Conservation (phyloP, 73 alveolate species). For the Paramecium octaurelia region DNA sequence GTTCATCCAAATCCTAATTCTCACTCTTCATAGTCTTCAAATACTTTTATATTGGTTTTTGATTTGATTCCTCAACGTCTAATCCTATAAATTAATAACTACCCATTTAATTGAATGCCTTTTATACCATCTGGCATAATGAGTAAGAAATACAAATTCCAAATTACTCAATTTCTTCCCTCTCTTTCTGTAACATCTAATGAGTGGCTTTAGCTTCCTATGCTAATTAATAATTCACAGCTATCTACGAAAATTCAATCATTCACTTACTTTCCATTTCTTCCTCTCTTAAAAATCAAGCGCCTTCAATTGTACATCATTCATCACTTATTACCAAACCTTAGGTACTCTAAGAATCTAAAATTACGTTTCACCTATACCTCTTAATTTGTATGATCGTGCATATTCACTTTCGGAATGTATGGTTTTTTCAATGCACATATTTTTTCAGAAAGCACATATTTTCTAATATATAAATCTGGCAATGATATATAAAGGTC, state of each 20-base stretch:
- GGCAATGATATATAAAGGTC: constrained; percentile 15
- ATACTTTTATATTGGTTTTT: not conserved
- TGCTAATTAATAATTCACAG: not conserved
- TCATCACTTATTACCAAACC: not conserved
- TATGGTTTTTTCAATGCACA: not conserved
- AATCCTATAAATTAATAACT: not conserved
- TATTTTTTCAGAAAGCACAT: constrained; percentile 18
- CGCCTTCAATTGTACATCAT: not conserved
- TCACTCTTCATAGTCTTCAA: not conserved
- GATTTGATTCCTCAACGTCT: not conserved
- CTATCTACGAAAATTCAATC: not conserved
- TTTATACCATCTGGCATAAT: not conserved
- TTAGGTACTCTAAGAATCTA: not conserved
- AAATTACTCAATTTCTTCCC: not conserved
- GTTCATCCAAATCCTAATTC: not conserved
- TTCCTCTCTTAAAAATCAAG: not conserved
- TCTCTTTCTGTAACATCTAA: not conserved
- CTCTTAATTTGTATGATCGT: constrained; percentile 4
- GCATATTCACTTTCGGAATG: not conserved
- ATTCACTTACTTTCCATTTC: constrained; percentile 13
- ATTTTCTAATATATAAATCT: constrained; percentile 36
- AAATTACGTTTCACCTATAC: not conserved
- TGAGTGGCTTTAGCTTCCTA: not conserved
- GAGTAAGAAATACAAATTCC: not conserved
- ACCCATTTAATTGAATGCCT: not conserved